Base-by-base conservation (phyloP, 768 basidiomycete genomes). In the Kwoniella dendrophila region DNA sequence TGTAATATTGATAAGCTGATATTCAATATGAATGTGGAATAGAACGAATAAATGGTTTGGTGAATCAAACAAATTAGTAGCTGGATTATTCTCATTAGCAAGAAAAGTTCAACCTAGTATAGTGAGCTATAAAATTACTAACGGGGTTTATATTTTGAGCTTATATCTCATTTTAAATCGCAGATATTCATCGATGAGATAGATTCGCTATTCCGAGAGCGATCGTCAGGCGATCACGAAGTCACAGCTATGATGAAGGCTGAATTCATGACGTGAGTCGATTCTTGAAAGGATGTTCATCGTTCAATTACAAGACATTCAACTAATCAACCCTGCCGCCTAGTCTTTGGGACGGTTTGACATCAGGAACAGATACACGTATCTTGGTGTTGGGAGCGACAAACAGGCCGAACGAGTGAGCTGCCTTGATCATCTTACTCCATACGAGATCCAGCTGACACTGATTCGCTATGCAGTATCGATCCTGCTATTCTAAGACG, bases 191-290 rank as follows among this genome's bases (percentile, higher is more conserved):
- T 98, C 73, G 95, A 99, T 76, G 96, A 98, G 80, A 97, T 99
- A 68, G 95, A 99, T 73, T 91, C 90, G 0, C 92, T 99, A 79
- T 80, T 99, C 77, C 83, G 94, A 56, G 90, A 95, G 76, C 83
- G 96, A 63, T 86, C 87, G 27, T 85, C 86, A 58, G 87, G 88
- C 10, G 95, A 98, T 73, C 96, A 99, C 76, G 96, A 99, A 72
- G 95, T 92, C 53, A 98, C 93, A 34, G 93, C 88, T 4, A 97
- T 97, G 92, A 94, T 97, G 86, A 96, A 97, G 79, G 93, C 93
- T 18, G 81, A 82, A 59, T 82, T 82, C 70, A 81, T 82, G 79
- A 78, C 80, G 72, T 73, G 67, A 45, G 74, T 71, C 1, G 38
- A 20, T 33, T 10, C 14, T 16, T 66, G 26, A 27, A 4, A 2